Evolutionary conservation across 331 rosid genomes (phyloP).

Genomic region (Erythrophleum ivorense): DNA sequence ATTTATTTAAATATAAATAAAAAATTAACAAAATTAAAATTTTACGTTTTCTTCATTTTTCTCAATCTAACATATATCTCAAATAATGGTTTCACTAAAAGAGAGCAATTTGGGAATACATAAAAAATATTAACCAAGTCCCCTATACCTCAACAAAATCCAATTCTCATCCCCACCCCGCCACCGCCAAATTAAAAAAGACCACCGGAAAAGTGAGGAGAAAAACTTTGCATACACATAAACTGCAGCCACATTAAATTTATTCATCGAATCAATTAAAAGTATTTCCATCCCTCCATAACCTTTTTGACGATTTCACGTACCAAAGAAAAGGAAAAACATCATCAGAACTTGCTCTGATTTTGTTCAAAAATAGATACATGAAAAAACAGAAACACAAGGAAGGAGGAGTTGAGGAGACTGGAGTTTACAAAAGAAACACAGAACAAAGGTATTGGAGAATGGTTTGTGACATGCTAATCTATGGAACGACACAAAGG

Average conservation of each 20-base stretch:
- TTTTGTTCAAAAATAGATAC: neutral
- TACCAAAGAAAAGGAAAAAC: neutral
- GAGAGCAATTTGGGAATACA: too few species aligned
- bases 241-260: neutral
- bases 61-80: too few species aligned
- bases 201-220: neutral
- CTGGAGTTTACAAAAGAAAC: neutral
- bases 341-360: neutral
- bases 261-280: neutral
- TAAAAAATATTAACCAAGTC: too few species aligned
- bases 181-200: neutral
- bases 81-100: too few species aligned
- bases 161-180: too few species aligned
- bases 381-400: neutral
- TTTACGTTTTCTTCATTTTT: too few species aligned
- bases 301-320: neutral
- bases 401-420: neutral
- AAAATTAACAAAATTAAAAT: too few species aligned
- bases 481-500: constrained; percentile 21
- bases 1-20: too few species aligned
- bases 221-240: neutral
- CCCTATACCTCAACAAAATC: too few species aligned
- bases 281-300: neutral
- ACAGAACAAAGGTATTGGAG: neutral
- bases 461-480: neutral